Evolutionary conservation across 495 filamentous ascomycete species (phyloP).

Genomic region (Cairneyella variabilis): DNA sequence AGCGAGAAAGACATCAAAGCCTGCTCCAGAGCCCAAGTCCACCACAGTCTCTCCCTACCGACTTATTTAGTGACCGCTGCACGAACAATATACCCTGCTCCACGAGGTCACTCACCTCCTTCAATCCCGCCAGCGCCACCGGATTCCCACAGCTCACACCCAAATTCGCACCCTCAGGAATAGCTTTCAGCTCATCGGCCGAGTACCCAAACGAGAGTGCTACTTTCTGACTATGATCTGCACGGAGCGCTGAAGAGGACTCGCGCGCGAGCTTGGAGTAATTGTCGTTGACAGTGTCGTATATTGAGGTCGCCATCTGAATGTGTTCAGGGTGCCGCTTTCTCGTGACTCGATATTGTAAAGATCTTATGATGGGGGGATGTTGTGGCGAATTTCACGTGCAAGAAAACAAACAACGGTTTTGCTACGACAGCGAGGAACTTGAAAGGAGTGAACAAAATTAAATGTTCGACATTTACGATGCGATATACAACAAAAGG

Average conservation of each 20-base stretch:
- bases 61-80: not conserved
- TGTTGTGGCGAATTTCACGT: no score
- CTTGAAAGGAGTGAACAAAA: no score
- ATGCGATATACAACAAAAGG: no score
- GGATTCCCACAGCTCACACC: conserved; percentile 69
- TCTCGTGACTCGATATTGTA: no score
- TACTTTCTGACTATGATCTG: conserved; percentile 28
- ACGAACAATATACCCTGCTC: no score
- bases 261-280: not conserved
- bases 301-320: no score
- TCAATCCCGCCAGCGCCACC: conserved; percentile 48
- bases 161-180: conserved; percentile 57
- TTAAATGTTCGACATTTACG: no score
- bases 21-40: conserved; percentile 60
- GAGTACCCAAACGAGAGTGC: conserved; percentile 61
- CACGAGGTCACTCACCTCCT: conserved; percentile 44
- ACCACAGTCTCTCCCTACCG: conserved; percentile 58
- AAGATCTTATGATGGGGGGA: no score
- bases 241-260: not conserved
- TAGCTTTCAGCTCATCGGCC: conserved; percentile 45
- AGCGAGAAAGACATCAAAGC: conserved; percentile 63
- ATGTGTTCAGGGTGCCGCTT: no score
- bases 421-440: no score
- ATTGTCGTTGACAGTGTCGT: no score
- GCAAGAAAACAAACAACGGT: no score